Percentiles rank a stretch among this genome's conserved stretches.
These are phyloP conservation scores for Trypethelium eluteriae DNA, from an alignment of 495 filamentous ascomycete species.

Conservation along the genomic window DNA sequence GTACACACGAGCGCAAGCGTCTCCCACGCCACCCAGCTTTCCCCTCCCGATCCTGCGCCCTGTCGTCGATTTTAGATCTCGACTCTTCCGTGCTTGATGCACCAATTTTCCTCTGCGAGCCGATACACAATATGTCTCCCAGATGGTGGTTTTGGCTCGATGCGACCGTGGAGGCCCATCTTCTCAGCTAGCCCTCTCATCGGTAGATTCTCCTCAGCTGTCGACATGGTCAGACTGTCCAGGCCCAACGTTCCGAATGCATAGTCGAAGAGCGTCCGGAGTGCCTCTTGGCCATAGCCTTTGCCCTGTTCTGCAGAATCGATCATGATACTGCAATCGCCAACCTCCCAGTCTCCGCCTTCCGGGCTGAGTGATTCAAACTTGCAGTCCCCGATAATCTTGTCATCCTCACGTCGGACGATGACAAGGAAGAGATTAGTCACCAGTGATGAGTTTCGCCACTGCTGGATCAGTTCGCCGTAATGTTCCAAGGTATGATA, in stretches of 20 bases:
- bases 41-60: neutral
- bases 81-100: conserved; percentile 1
- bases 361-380: neutral
- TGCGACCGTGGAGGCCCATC: conserved; percentile 7
- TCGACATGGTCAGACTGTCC: neutral
- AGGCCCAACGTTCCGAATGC: conserved; percentile 3
- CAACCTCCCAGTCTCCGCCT: neutral
- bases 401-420: neutral
- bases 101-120: conserved; percentile 7
- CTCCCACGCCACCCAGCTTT: neutral
- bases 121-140: conserved; percentile 5
- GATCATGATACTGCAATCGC: conserved; percentile 6
- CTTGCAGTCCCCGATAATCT: conserved; percentile 6
- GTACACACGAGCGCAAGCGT: no score
- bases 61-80: neutral
- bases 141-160: neutral
- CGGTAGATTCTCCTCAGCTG: conserved; percentile 6
- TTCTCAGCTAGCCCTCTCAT: conserved; percentile 2
- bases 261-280: conserved; percentile 6
- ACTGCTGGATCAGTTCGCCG: neutral
- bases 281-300: conserved; percentile 9
- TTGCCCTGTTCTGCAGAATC: neutral
- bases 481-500: conserved; percentile 1
- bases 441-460: neutral
- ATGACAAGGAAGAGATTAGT: conserved; percentile 4